Conservation (phyloP, 768 basidiomycete species). For the Hypsizygus marmoreus region DNA sequence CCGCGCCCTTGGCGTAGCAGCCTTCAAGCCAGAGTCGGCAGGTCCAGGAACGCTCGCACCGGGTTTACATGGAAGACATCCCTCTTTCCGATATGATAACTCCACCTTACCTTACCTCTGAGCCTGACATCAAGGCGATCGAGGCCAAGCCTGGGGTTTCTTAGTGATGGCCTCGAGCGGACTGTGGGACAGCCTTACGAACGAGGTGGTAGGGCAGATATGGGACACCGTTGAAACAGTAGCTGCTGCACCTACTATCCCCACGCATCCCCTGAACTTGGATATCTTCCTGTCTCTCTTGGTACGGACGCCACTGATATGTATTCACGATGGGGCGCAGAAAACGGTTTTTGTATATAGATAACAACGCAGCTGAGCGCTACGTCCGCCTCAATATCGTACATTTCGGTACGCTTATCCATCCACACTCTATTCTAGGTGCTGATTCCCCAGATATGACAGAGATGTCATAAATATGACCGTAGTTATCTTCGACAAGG, state of each 20-base stretch:
- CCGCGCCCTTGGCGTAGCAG: conserved; percentile 46
- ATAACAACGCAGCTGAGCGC: conserved; percentile 48
- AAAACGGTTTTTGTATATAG: conserved; percentile 42
- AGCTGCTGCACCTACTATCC: background rate
- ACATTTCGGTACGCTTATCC: conserved; percentile 31
- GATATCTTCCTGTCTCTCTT: conserved; percentile 30
- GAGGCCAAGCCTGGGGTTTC: conserved; percentile 47
- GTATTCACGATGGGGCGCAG: conserved; percentile 35
- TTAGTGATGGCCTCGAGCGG: conserved; percentile 55
- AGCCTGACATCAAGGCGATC: conserved; percentile 50
- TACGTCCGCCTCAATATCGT: conserved; percentile 38
- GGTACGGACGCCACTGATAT: conserved; percentile 33
- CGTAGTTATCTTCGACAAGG: conserved; percentile 13
- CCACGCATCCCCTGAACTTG: conserved; percentile 13
- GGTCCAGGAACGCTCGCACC: conserved; percentile 35
- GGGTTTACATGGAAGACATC: conserved; percentile 35
- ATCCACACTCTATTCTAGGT: background rate
- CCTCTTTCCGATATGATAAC: conserved; percentile 34
- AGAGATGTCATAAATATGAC: conserved; percentile 13
- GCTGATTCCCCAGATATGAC: conserved; percentile 3
- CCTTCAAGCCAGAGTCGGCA: conserved; percentile 44
- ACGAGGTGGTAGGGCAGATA: conserved; percentile 46
- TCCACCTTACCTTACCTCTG: conserved; percentile 52
- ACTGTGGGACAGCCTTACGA: conserved; percentile 54
- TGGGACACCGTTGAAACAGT: conserved; percentile 1